A percentile compares a stretch with the other conserved stretches of the same genome.
phyloP scores from a whole-genome alignment of 257 asterid genomes.

The Scutellaria baicalensis region DNA sequence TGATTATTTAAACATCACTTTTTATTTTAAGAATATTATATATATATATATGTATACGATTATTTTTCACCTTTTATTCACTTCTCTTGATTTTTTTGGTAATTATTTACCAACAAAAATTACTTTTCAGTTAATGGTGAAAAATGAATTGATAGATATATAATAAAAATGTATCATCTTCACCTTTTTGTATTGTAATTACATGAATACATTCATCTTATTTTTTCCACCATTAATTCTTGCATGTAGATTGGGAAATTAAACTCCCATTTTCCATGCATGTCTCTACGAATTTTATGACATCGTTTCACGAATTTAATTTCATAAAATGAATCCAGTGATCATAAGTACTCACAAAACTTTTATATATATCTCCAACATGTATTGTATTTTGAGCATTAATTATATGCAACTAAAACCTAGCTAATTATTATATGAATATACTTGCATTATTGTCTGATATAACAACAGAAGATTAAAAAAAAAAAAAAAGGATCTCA shows the following conservation, averaged over 20 bases:
- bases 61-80: conserved; percentile 11
- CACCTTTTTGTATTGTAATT: background rate
- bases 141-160: background rate
- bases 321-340: too few species aligned
- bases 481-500: conserved; percentile 11
- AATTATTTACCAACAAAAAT: background rate
- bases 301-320: too few species aligned
- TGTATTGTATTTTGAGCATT: background rate
- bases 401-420: background rate
- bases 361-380: background rate
- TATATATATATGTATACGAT: too few species aligned
- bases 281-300: too few species aligned
- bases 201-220: background rate
- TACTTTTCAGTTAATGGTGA: background rate
- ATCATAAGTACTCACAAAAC: too few species aligned
- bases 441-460: conserved; percentile 4
- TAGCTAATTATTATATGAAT: background rate
- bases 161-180: background rate
- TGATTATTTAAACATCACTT: background rate
- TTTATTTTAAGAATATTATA: background rate
- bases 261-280: too few species aligned
- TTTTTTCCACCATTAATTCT: background rate
- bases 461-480: conserved; percentile 8
- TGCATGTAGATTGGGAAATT: background rate
- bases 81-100: background rate